Conservation (phyloP, 108 stramenopile species). For the Nitzschia inconspicua region DNA sequence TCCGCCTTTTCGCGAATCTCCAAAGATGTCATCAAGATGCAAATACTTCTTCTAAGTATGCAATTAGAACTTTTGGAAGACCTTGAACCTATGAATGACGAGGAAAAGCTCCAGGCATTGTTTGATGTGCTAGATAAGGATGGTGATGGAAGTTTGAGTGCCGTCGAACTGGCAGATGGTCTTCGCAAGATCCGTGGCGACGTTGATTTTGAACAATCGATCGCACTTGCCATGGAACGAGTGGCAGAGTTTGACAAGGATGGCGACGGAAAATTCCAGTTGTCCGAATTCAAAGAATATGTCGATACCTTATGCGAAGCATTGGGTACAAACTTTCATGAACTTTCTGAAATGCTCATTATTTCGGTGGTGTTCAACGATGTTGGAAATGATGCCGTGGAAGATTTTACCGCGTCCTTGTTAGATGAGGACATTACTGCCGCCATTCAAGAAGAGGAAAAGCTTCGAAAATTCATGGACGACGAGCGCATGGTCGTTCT, state of each 20-base stretch:
- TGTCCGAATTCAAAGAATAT: conserved; percentile 12
- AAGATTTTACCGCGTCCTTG: conserved; percentile 3
- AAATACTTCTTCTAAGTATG: not conserved
- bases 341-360: conserved; percentile 24
- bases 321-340: conserved; percentile 20
- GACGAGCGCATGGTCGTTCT: conserved; percentile 26
- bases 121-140: conserved; percentile 27
- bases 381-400: not conserved
- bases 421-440: not conserved
- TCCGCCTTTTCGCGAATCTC: conserved; percentile 7
- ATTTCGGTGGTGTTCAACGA: conserved; percentile 13
- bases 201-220: conserved; percentile 3
- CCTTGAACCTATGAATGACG: conserved; percentile 19
- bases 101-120: conserved; percentile 21
- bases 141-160: conserved; percentile 13
- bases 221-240: conserved; percentile 18
- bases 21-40: not conserved
- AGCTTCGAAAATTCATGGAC: not conserved
- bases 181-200: conserved; percentile 13
- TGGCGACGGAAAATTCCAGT: conserved; percentile 11
- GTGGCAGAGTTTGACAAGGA: conserved; percentile 21
- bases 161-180: conserved; percentile 23
- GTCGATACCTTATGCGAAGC: conserved; percentile 1
- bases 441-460: conserved; percentile 2
- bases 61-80: conserved; percentile 8